Evolutionary conservation across 2,329 filamentous ascomycete genomes (phyloP), one percentile per base, ranked within the genome.

Genomic region (Colletotrichum tofieldiae): DNA sequence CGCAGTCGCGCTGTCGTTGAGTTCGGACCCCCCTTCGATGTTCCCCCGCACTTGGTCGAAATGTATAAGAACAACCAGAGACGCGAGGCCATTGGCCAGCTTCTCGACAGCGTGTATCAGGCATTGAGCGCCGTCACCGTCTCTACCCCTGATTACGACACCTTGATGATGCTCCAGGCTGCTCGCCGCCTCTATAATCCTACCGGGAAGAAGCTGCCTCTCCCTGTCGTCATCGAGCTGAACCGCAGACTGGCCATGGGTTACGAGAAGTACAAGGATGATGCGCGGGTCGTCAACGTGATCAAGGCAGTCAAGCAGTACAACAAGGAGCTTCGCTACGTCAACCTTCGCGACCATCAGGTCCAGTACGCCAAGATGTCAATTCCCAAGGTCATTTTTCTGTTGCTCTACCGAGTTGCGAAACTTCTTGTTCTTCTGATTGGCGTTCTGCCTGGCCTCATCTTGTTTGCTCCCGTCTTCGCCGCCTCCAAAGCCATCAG

Each of bases 81-180:
- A 76, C 90, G 96, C 78, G 94, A 97, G 77, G 94, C 96, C 55
- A 96, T 98, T 71, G 93, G 93, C 9, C 89, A 93, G 77, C 88
- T 98, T 52, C 86, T 99, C 67, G 94, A 98, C 77, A 94, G 91
- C 67, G 93, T 98, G 61, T 95, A 97, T 78, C 91, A 97, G 79
- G 90, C 93, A 45, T 88, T 98, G 60, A 91, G 93, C 74, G 90
- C 95, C 3, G 96, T 98, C 68, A 98, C 96, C 4, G 95, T 98
- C 49, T 96, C 94, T 18, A 92, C 94, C 47, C 95, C 96, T 3
- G 94, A 98, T 82, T 98, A 98, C 82, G 96, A 98, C 78, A 98
- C 96, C 4, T 87, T 98, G 29, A 98, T 98, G 95, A 89, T 97
- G 76, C 97, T 98, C 71, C 96, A 98, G 88, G 95, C 96, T 47